Evolutionary conservation across 2,329 filamentous ascomycete genomes (phyloP), one percentile per base, ranked within the genome.

Genomic region (Botrytis elliptica): DNA sequence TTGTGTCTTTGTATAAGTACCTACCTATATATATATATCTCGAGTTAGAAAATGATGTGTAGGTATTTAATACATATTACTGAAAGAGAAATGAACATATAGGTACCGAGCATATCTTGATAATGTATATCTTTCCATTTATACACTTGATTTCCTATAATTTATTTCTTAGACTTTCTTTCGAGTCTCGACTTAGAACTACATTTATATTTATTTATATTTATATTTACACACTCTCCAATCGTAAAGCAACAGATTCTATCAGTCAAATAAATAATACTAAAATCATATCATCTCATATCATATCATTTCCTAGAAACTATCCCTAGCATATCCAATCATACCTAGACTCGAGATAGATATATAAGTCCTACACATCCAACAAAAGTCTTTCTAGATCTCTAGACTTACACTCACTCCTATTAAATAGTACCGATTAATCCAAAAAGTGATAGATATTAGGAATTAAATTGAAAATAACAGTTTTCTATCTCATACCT

Each of bases 311-410:
- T 12, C 4, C 25, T 25, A 0, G 22, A 25, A 52, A 52, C 25
- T 3, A 9, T 25, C 46, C 10, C 0, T 49, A 1, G 9, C 4
- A 49, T 12, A 49, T 49, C 9, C 25, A 25, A 4, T 12, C 46
- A 49, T 18, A 25, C 4, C 46, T 49, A 49, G 10, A 5, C 46
- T 52, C 25, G 46, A 49, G 10, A 52, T 52, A 4, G 4, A 14
- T 14, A 4, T 0, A 52, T 14, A 4, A 25, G 4, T 7, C 1
- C 46, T 25, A 25, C 1, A 4, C 10, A 52, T 12, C 4, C 10
- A 52, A 18, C 6, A 52, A 52, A 14, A 52, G 1, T 22, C 9
- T 52, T 52, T 25, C 18, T 14, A 52, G 4, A 52, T 25, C 9
- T 52, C 22, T 25, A 52, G 22, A 25, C 46, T 25, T 25, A 4